Base-by-base conservation (phyloP, 2,329 filamentous ascomycete genomes). In the Ophiostoma quercus region DNA sequence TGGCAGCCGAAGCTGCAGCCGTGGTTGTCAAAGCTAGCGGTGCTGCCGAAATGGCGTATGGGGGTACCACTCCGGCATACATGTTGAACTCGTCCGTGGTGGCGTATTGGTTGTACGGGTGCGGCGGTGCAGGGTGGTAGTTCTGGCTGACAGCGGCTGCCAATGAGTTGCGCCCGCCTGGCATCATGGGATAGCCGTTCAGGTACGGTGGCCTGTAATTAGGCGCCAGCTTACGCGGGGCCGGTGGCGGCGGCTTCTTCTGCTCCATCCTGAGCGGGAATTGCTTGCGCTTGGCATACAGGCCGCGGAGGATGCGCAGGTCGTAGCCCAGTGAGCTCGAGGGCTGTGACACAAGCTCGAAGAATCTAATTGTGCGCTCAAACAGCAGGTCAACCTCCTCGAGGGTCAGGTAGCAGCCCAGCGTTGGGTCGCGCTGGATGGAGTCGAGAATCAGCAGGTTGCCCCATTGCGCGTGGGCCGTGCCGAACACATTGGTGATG, bases 381-480 rank as follows among this genome's bases (percentile, higher is more conserved):
- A 96, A 87, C 0, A 96, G 84, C 1, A 78, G 76, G 63, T 84
- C 80, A 8, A 96, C 80, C 2, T 82, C 79, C 0, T 83, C 78
- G 66, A 81, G 79, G 3, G 87, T 78, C 25, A 96, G 84, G 39
- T 87, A 85, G 5, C 81, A 77, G 5, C 80, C 80, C 1, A 96
- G 84, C 34, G 84, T 80, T 4, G 82, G 84, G 66, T 94, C 91
- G 72, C 84, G 86, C 79, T 88, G 94, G 3, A 90, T 91, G 1
- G 94, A 93, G 34, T 92, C 88, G 2, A 99, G 86, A n/a, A 96
- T 92, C 67, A 98, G 83, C 76, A 97, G 87, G 77, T 98, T 98
- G 71, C 95, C 94, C 82, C 96, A 99, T 92, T 99, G 95, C 92
- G 94, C 94, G 83, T 97, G 94, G 72, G 93, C 91, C 22, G 94